These are phyloP conservation scores for Pisolithus orientalis DNA, from an alignment of 768 basidiomycete genomes.

Conservation along the genomic window DNA sequence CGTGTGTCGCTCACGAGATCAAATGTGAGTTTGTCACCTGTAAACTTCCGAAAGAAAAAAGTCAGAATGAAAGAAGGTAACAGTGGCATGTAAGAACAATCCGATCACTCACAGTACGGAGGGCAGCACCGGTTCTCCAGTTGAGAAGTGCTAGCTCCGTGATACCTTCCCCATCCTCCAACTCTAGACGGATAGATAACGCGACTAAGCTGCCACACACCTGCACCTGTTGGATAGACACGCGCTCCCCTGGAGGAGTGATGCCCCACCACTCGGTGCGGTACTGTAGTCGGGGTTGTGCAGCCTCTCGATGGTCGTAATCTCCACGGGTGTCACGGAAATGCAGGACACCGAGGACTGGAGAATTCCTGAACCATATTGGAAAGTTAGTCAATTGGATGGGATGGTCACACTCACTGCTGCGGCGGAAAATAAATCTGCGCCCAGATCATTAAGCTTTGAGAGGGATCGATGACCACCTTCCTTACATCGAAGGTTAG, in stretches of 20 bases:
- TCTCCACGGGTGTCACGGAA: slow-evolving; percentile 53
- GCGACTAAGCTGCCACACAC: slow-evolving; percentile 23
- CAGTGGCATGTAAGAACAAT: not conserved
- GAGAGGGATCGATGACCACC: slow-evolving; percentile 26
- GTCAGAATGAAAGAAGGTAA: not conserved
- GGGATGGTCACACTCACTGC: slow-evolving; percentile 10
- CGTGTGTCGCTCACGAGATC: slow-evolving; percentile 23
- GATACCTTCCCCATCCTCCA: slow-evolving; percentile 27
- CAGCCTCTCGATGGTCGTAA: slow-evolving; percentile 44
- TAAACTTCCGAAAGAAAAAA: slow-evolving; percentile 11
- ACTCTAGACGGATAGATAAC: slow-evolving; percentile 21
- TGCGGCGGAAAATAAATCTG: slow-evolving; percentile 26
- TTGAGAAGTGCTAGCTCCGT: slow-evolving; percentile 26
- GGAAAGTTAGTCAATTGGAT: not conserved
- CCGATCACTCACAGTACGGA: slow-evolving; percentile 19
- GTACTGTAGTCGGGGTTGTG: slow-evolving; percentile 21
- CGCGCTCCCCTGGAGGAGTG: slow-evolving; percentile 26
- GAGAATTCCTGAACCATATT: slow-evolving; percentile 15
- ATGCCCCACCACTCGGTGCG: slow-evolving; percentile 31
- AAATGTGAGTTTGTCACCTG: slow-evolving; percentile 26
- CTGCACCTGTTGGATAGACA: slow-evolving; percentile 23
- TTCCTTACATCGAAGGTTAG: slow-evolving; percentile 29
- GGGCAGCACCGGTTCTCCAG: slow-evolving; percentile 22
- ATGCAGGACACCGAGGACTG: slow-evolving; percentile 31
- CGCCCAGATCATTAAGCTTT: slow-evolving; percentile 25